phyloP scores from a whole-genome alignment of 768 basidiomycete species.

The Boletus rex-veris region DNA sequence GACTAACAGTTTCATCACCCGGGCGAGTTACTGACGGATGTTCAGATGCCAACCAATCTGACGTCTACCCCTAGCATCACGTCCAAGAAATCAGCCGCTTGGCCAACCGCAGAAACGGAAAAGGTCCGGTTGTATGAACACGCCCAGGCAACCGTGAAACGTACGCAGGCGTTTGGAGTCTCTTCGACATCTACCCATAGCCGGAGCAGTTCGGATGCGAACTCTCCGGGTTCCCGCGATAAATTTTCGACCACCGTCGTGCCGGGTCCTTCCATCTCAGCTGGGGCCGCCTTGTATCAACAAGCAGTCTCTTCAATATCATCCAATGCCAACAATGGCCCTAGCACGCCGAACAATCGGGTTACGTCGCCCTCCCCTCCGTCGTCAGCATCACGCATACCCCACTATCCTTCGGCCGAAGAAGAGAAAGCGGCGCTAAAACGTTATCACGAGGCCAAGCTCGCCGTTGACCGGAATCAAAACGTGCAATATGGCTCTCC shows the following conservation, averaged over 20 bases:
- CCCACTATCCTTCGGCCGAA: slow-evolving; percentile 60
- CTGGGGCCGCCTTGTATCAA: slow-evolving; percentile 43
- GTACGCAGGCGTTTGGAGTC: slow-evolving; percentile 46
- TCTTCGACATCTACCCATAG: slow-evolving; percentile 24
- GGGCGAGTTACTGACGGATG: slow-evolving; percentile 5
- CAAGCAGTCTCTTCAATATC: slow-evolving; percentile 44
- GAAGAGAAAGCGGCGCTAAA: slow-evolving; percentile 71
- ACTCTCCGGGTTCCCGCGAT: slow-evolving; percentile 16
- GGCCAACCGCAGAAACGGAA: slow-evolving; percentile 74
- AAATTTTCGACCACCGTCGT: slow-evolving; percentile 13
- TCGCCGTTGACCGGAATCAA: slow-evolving; percentile 64
- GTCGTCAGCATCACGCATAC: slow-evolving; percentile 28
- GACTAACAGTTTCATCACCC: slow-evolving; percentile 2
- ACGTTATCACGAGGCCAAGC: slow-evolving; percentile 68
- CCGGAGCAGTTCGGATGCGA: slow-evolving; percentile 28
- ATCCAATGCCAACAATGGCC: slow-evolving; percentile 11
- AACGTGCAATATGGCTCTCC: slow-evolving; percentile 26
- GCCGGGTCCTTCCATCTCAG: slow-evolving; percentile 31
- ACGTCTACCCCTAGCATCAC: slow-evolving; percentile 1
- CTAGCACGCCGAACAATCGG: slow-evolving; percentile 21
- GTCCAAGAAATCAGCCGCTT: slow-evolving; percentile 30
- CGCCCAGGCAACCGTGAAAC: slow-evolving; percentile 63
- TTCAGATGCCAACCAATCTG: slow-evolving; percentile 4
- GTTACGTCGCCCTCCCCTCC: slow-evolving; percentile 30
- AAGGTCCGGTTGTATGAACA: slow-evolving; percentile 66